Base-by-base conservation (phyloP, 2,329 filamentous ascomycete genomes). In the Domatiomyces catenatus region DNA sequence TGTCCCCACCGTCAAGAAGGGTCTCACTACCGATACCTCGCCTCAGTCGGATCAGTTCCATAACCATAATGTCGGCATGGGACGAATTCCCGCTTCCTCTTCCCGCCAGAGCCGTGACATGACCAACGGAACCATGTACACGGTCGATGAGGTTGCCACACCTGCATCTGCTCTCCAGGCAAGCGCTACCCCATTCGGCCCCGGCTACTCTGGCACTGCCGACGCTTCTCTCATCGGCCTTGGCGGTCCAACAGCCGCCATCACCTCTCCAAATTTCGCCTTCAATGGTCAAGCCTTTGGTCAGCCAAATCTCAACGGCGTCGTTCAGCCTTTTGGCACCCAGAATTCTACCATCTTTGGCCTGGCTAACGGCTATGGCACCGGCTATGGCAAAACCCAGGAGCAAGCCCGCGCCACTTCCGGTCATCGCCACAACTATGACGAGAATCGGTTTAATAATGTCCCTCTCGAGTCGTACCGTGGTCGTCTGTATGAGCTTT, bases 401-500 rank as follows among this genome's bases (percentile, higher is more conserved):
- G 86, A 93, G 61, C 79, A 79, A 66, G 83, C 85, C 56, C 84
- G 85, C 57, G 76, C 82, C 64, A 76, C 84, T 61, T 83, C 86
- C 61, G 83, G 77, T 56, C 81, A 86, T 69, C 81, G 82, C 76
- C 71, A 68, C 48, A 64, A 62, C 48, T 63, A 60, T 24, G 67
- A 70, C 56, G 67, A 69, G 45, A 71, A 83, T 60, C 84, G 87
- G 53, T 95, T 86, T 69, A 80, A 84, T 59, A 90, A 92, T 64
- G 77, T 86, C 62, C 80, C 86, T 12, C 73, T 96, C 19, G 86
- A 94, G 64, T 78, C 82, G 32, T 83, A 92, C 61, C 75, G 76
- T 36, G 86, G 88, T 47, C 83, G 88, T 61, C 86, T 98, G 61
- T 93, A 94, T 66, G 76, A 80, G 48, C 73, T 95, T 36, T 96